phyloP scores from a whole-genome alignment of 495 filamentous ascomycete genomes.

The Ramalina intermedia region DNA sequence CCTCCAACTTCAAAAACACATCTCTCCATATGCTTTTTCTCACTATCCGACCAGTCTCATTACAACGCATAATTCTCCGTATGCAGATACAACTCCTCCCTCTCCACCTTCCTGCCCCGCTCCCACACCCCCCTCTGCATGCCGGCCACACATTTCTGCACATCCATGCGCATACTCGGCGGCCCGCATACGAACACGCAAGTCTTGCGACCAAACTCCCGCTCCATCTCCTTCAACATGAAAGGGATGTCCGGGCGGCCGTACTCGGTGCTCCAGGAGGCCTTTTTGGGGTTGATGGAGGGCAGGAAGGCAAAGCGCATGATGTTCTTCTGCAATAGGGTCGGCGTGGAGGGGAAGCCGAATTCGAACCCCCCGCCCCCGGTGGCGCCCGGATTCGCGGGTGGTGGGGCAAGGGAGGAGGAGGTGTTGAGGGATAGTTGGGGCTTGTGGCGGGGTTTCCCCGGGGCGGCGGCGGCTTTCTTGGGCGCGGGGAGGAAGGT shows the following conservation, averaged over 20 bases:
- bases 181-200: slow-evolving; percentile 93
- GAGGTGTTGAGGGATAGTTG: slow-evolving; percentile 11
- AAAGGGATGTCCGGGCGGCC: slow-evolving; percentile 77
- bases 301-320: slow-evolving; percentile 77
- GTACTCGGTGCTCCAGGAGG: slow-evolving; percentile 83
- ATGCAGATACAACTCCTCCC: slow-evolving; percentile 89
- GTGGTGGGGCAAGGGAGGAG: slow-evolving; percentile 12
- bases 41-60: slow-evolving; percentile 1
- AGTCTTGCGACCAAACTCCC: slow-evolving; percentile 65
- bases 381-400: neutral
- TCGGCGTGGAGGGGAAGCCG: slow-evolving; percentile 60
- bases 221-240: slow-evolving; percentile 67
- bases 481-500: slow-evolving; percentile 24
- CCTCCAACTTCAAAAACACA: too few species aligned
- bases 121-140: slow-evolving; percentile 74
- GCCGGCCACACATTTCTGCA: slow-evolving; percentile 66
- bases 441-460: slow-evolving; percentile 12
- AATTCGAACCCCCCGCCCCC: slow-evolving; percentile 45
- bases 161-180: slow-evolving; percentile 71
- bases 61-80: slow-evolving; percentile 86
- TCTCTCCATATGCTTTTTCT: too few species aligned
- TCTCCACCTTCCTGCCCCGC: slow-evolving; percentile 50
- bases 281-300: slow-evolving; percentile 39
- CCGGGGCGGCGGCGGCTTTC: slow-evolving; percentile 6
- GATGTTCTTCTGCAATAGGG: slow-evolving; percentile 64